A percentile compares a stretch with the other conserved stretches of the same genome.
Conservation (phyloP, 768 basidiomycete genomes). For the Boletellus ananas region DNA sequence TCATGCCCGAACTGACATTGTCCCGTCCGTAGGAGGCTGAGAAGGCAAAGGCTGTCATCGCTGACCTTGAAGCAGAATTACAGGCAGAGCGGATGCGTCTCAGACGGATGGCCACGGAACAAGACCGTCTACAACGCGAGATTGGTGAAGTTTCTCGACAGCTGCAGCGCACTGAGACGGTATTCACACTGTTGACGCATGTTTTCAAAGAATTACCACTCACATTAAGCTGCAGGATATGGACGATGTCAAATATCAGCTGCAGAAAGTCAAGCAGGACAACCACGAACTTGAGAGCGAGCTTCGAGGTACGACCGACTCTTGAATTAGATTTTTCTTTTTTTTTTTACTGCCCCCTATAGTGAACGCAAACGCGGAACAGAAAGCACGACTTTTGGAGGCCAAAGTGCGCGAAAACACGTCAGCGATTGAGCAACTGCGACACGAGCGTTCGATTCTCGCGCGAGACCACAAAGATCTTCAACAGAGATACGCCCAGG, state of each 20-base stretch:
- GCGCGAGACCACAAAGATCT: constrained; percentile 68
- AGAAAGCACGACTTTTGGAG: constrained; percentile 69
- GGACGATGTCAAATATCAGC: constrained; percentile 66
- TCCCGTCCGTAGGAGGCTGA: constrained; percentile 57
- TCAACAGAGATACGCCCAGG: constrained; percentile 61
- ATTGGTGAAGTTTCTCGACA: constrained; percentile 61
- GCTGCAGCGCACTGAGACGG: constrained; percentile 68
- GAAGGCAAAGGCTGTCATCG: constrained; percentile 57
- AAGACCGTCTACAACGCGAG: constrained; percentile 58
- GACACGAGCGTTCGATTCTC: constrained; percentile 72
- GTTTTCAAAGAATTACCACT: neutral
- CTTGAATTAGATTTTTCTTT: neutral
- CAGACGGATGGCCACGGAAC: constrained; percentile 59
- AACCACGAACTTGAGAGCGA: constrained; percentile 72
- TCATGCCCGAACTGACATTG: neutral
- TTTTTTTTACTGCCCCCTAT: constrained; percentile 1
- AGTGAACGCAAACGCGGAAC: constrained; percentile 68
- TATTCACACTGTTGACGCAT: constrained; percentile 24
- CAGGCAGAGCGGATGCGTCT: constrained; percentile 66
- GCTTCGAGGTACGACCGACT: constrained; percentile 52
- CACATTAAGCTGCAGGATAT: constrained; percentile 55
- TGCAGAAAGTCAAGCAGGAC: constrained; percentile 67
- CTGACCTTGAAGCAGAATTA: constrained; percentile 69
- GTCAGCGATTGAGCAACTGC: constrained; percentile 67
- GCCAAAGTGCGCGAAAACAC: constrained; percentile 64